A percentile compares a stretch with the other conserved stretches of the same genome.
phyloP scores from a whole-genome alignment of 2,329 filamentous ascomycete genomes.

The Ceratocystis destructans region DNA sequence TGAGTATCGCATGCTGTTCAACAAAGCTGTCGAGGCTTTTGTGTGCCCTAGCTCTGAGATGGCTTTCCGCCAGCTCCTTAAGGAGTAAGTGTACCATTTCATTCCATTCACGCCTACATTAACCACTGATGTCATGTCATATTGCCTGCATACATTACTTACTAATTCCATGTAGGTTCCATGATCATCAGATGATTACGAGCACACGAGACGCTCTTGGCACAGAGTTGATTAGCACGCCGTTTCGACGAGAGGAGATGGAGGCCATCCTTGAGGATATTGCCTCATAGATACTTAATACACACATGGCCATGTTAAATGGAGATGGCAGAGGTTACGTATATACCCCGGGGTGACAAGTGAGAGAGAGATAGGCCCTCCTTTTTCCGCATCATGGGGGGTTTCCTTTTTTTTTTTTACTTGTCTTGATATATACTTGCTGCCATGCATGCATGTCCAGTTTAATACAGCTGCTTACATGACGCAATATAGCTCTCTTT shows the following conservation, averaged over 20 bases:
- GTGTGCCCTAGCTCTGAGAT: constrained; percentile 85
- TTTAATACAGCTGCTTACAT: background rate
- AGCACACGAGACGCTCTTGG: constrained; percentile 75
- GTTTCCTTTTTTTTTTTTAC: background rate
- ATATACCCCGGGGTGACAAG: too few relatives aligned
- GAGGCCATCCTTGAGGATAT: constrained; percentile 74
- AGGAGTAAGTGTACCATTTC: constrained; percentile 50
- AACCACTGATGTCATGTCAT: constrained; percentile 25
- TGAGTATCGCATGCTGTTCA: constrained; percentile 83
- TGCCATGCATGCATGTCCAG: background rate
- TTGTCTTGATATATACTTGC: constrained; percentile 10
- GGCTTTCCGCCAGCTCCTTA: constrained; percentile 82
- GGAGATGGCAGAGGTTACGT: constrained; percentile 4
- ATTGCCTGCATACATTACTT: constrained; percentile 20
- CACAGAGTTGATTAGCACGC: constrained; percentile 71
- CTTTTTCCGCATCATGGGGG: too few relatives aligned
- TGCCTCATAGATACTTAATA: constrained; percentile 13
- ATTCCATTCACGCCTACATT: background rate
- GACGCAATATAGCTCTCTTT: background rate
- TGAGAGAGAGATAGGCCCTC: too few relatives aligned
- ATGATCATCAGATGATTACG: constrained; percentile 95
- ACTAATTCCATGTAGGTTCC: constrained; percentile 44
- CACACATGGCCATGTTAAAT: background rate
- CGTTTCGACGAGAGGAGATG: constrained; percentile 76
- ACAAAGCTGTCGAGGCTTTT: constrained; percentile 92